These are phyloP conservation scores for Penicillium digitatum DNA, from an alignment of 2,329 filamentous ascomycete species.

Conservation along the genomic window DNA sequence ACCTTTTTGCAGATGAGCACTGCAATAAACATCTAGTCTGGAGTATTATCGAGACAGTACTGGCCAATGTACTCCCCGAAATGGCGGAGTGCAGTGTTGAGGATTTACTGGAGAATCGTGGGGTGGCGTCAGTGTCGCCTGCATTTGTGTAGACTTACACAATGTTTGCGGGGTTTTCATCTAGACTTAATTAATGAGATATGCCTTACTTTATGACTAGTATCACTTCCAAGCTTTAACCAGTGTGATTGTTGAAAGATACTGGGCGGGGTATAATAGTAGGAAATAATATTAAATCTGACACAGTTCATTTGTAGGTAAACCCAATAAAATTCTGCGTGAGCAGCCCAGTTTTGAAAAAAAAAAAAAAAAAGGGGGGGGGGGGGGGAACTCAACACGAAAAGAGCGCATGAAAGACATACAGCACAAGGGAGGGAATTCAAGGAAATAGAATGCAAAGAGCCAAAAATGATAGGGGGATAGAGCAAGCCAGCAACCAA, in stretches of 20 bases:
- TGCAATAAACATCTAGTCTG: slow-evolving; percentile 93
- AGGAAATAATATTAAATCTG: slow-evolving; percentile 12
- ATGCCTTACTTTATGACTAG: slow-evolving; percentile 7
- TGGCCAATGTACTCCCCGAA: slow-evolving; percentile 83
- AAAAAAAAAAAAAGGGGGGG: slow-evolving; percentile 6
- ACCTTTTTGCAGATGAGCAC: slow-evolving; percentile 75
- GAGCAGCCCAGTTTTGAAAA: slow-evolving; percentile 21
- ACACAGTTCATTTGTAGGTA: slow-evolving; percentile 13
- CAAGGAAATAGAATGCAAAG: slow-evolving; percentile 13
- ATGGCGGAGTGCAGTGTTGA: slow-evolving; percentile 66
- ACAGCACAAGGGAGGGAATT: slow-evolving; percentile 11
- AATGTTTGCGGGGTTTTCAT: not conserved
- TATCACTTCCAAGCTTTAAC: not conserved
- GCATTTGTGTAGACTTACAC: slow-evolving; percentile 9
- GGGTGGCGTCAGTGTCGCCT: slow-evolving; percentile 36
- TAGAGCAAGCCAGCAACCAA: slow-evolving; percentile 9
- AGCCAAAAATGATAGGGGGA: slow-evolving; percentile 16
- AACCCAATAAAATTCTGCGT: slow-evolving; percentile 16
- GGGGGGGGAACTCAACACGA: not conserved
- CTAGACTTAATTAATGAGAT: slow-evolving; percentile 10
- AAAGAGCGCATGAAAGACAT: slow-evolving; percentile 12
- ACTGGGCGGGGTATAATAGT: slow-evolving; percentile 13
- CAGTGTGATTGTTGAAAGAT: slow-evolving; percentile 1
- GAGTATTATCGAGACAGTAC: slow-evolving; percentile 70
- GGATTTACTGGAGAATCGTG: slow-evolving; percentile 70